Base-by-base conservation (phyloP, 352 stramenopile genomes). In the Halophytophthora polymorphica region DNA sequence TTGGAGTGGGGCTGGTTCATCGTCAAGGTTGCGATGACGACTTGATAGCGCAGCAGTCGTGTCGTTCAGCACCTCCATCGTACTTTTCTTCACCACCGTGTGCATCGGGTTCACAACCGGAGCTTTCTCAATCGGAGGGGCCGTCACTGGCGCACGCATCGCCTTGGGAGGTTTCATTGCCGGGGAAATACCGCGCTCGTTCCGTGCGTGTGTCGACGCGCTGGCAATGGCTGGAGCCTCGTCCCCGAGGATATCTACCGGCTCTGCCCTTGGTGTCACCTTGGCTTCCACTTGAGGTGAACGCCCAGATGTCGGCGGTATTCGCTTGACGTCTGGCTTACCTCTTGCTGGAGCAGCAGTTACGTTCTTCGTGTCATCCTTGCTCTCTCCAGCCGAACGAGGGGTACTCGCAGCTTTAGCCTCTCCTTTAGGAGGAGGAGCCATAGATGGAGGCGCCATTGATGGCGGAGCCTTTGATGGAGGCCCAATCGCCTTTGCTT, bases 31-130 rank as follows among this genome's bases (percentile, higher is more conserved):
- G 47, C 61, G 57, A 44, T 56, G 47, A n/a, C 58, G 59, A 15
- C 56, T 40, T 15, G 66, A 79, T 4, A 85, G 42, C 2, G 66
- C 53, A 10, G 76, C 66, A 0, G 50, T 81, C 5, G 76, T 77
- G 19, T 89, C 78, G 23, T 83, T 83, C 7, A 91, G 51, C n/a
- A 89, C 74, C 23, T 91, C 77, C 43, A 87, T 76, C 11, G 74
- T 85, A 44, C 66, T 88, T 44, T 84, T 86, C 54, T 83, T 84
- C 25, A 66, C 55, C 2, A 70, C 33, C 34, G 48, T 47, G 19
- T 54, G 42, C n/a, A 77, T 68, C 23, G 58, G 52, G n/a, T n/a
- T n/a, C n/a, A n/a, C n/a, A 17, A 64, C 48, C 1, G 61, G 47
- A 1, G 61, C 37, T 45, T 68, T 79, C 6, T 72, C 35, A 0